These are phyloP conservation scores for Paradendryphiella salina DNA, from an alignment of 2,329 filamentous ascomycete genomes.

Conservation along the genomic window DNA sequence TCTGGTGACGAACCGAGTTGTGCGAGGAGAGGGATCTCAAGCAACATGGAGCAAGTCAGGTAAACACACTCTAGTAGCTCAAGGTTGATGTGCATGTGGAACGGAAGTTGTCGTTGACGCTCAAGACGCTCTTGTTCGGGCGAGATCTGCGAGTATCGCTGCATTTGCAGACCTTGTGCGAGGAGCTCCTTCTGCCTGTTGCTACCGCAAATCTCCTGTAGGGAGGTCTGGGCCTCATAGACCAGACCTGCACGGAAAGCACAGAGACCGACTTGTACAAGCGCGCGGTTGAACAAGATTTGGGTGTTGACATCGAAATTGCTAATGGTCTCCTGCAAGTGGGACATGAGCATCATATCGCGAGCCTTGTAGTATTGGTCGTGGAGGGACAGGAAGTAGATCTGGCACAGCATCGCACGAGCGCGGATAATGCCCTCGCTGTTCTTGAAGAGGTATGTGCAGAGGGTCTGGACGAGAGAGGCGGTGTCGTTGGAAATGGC, in stretches of 20 bases:
- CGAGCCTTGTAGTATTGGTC: slow-evolving; percentile 97
- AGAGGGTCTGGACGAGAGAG: slow-evolving; percentile 80
- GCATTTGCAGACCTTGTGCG: slow-evolving; percentile 97
- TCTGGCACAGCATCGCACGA: slow-evolving; percentile 95
- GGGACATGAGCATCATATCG: slow-evolving; percentile 99
- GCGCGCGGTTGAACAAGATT: slow-evolving; percentile 96
- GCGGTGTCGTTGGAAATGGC: slow-evolving; percentile 68
- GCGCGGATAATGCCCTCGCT: slow-evolving; percentile 96
- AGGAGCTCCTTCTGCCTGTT: slow-evolving; percentile 97
- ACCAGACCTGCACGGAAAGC: slow-evolving; percentile 96
- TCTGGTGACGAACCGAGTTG: slow-evolving; percentile 96
- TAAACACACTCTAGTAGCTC: slow-evolving; percentile 98
- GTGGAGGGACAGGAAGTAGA: slow-evolving; percentile 97
- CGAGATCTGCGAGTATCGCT: slow-evolving; percentile 93
- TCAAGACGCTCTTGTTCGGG: slow-evolving; percentile 97
- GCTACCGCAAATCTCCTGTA: slow-evolving; percentile 97
- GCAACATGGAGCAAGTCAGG: slow-evolving; percentile 97
- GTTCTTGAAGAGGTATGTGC: slow-evolving; percentile 91
- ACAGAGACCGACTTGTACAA: slow-evolving; percentile 96
- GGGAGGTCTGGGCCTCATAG: slow-evolving; percentile 95
- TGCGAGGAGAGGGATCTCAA: slow-evolving; percentile 95
- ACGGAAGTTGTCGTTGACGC: slow-evolving; percentile 94
- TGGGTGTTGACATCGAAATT: slow-evolving; percentile 97
- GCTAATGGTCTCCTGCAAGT: slow-evolving; percentile 94
- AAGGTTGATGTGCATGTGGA: slow-evolving; percentile 99